Evolutionary conservation across 805 yeast genomes (phyloP), one percentile per base, ranked within the genome.

Genomic region (Wickerhamomyces mucosus): DNA sequence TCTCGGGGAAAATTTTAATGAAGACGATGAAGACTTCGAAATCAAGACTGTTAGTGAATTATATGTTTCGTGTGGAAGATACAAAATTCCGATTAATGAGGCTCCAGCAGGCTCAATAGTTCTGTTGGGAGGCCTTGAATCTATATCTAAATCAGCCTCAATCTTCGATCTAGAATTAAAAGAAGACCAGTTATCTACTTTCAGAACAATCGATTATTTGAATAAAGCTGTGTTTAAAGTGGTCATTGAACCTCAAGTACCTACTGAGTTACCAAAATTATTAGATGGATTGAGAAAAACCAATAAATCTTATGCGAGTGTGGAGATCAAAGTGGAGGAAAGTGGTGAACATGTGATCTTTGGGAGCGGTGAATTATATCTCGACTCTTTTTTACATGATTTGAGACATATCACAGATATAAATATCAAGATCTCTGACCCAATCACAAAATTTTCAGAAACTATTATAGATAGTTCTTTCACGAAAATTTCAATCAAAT

Each of bases 321-420:
- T 75, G 22, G 66, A 66, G 15, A 60, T 82, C n/a, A 73, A 68
- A 40, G 84, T 80, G 1, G 95, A 85, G 50, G 94, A 83, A 42
- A 79, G 88, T 31, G 96, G 96, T 3, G 96, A 86, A 45, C 84
- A 80, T 50, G 75, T 76, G 1, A 51, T 92, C 0, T 47, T 76
- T 18, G 96, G 92, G 0, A 72, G 84, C 8, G 98, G 98, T 6
- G 97, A 92, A 48, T 45, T 89, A 13, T 84, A 83, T 48, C 52
- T 92, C 55, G 97, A 92, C 53, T 82, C 92, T 43, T 58, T 81
- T 16, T 55, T 92, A 24, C 81, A 78, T 51, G 96, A 85, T 47
- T 55, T 92, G 27, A 61, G 96, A 40, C 52, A 61, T 44, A 37
- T 45, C 7, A 67, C 79, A 0, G 71, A 69, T 15, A 65, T 86